Evolutionary conservation across 148 eudicot genomes (phyloP), one percentile per base, ranked within the genome.

Genomic region (Chenopodium album): DNA sequence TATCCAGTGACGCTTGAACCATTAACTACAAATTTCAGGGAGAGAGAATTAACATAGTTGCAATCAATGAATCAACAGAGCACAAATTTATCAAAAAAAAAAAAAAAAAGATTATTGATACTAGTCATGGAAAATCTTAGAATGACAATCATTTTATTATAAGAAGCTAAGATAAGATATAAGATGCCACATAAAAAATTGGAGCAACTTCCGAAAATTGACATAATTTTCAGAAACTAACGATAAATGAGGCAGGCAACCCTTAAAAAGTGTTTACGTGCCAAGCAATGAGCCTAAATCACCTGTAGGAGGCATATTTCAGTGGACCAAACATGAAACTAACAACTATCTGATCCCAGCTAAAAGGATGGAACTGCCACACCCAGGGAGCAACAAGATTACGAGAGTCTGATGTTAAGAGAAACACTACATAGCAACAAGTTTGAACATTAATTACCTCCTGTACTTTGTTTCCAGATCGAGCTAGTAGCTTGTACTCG

Each of bases 401-500:
- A 41, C 44, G 44, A 9, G 9, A 62, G 26, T 1, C 9, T n/a
- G 54, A 50, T 11, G 6, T 56, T 4, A 14, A 3, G 62, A 56
- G 62, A 56, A 56, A 19, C 5, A 56, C 62, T 14, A 73, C 29
- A 12, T 63, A 9, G 56, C 70, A 64, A 22, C 32, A 2, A 22
- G 68, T 28, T 19, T 26, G 52, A 46, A 46, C 47, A 76, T 85
- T 86, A 94, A 76, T 85, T 86, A 94, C 99, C 97, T 96, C 99
- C 82, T 96, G 99, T 79, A 89, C 97, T 89, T 84, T 92, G 89
- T 96, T 94, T 82, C 90, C 99, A 17, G 99, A 88, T 84, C 99
- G 91, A 80, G 99, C 99, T 79, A 96, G 90, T 80, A 96, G 73
- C 79, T 96, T 96, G 91, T 94, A 96, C 78, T 94, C 90, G 80